A percentile compares a stretch with the other conserved stretches of the same genome.
Evolutionary conservation across 768 basidiomycete genomes (phyloP).

Genomic region (Coprinellus micaceus): DNA sequence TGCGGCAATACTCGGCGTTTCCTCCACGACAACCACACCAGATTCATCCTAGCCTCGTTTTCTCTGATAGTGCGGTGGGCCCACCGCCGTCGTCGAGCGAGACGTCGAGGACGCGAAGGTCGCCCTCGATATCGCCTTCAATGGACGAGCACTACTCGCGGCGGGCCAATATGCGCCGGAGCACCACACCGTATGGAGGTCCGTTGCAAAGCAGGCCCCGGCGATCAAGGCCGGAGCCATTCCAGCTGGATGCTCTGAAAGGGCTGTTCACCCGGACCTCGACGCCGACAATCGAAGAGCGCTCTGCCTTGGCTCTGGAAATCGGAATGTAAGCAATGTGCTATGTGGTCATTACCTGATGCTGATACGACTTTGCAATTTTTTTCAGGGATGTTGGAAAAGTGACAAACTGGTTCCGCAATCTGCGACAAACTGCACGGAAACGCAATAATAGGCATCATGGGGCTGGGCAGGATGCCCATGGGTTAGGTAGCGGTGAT

Average conservation of each 20-base stretch:
- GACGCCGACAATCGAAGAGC: conserved; percentile 78
- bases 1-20: conserved; percentile 43
- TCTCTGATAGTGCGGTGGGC: conserved; percentile 31
- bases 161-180: conserved; percentile 36
- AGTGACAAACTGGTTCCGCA: conserved; percentile 88
- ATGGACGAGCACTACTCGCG: conserved; percentile 36
- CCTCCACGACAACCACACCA: conserved; percentile 45
- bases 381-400: conserved; percentile 68
- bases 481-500: conserved; percentile 42
- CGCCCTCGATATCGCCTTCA: conserved; percentile 39
- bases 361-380: conserved; percentile 14
- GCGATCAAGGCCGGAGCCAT: conserved; percentile 74
- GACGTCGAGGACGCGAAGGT: conserved; percentile 27
- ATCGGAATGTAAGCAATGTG: conserved; percentile 63
- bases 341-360: conserved; percentile 13
- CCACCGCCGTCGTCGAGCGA: conserved; percentile 28
- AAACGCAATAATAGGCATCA: conserved; percentile 57
- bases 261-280: conserved; percentile 62
- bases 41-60: conserved; percentile 37
- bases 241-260: conserved; percentile 74
- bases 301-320: conserved; percentile 66
- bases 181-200: conserved; percentile 44
- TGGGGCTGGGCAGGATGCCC: conserved; percentile 39
- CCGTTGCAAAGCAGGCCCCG: conserved; percentile 49
- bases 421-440: conserved; percentile 76